phyloP scores from a whole-genome alignment of 768 basidiomycete species.

The Amanita subjunquillea region DNA sequence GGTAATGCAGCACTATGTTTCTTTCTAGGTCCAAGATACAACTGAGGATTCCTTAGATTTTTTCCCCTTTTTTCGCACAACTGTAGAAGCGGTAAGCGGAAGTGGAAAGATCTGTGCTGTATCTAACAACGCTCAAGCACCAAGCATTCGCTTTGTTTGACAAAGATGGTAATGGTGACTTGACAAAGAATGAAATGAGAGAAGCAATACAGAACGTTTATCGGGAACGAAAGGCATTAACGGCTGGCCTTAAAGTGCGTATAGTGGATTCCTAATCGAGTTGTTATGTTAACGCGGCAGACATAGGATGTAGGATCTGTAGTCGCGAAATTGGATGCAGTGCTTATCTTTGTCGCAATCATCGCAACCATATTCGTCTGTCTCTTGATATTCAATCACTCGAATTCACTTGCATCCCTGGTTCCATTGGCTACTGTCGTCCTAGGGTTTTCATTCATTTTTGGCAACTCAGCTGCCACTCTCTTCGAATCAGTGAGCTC shows the following conservation, averaged over 20 bases:
- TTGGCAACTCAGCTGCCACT: constrained; percentile 71
- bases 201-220: constrained; percentile 77
- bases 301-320: constrained; percentile 58
- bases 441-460: constrained; percentile 79
- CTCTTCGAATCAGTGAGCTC: constrained; percentile 63
- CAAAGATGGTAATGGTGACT: constrained; percentile 77
- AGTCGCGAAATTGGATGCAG: constrained; percentile 71
- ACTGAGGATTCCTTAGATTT: constrained; percentile 41
- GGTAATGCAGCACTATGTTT: constrained; percentile 25
- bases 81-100: constrained; percentile 54
- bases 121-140: constrained; percentile 27
- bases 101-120: constrained; percentile 1
- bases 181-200: constrained; percentile 70
- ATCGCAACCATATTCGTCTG: constrained; percentile 56
- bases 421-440: constrained; percentile 75
- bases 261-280: not conserved
- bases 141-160: constrained; percentile 66
- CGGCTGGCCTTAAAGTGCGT: constrained; percentile 56
- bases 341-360: constrained; percentile 49
- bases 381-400: constrained; percentile 65
- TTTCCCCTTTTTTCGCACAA: constrained; percentile 63
- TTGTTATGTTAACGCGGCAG: not conserved
- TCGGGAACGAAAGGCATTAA: constrained; percentile 62
- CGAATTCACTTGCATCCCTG: constrained; percentile 57
- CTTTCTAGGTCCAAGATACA: not conserved